phyloP scores from a whole-genome alignment of 805 yeast genomes.

The Monosporozyma solicola region DNA sequence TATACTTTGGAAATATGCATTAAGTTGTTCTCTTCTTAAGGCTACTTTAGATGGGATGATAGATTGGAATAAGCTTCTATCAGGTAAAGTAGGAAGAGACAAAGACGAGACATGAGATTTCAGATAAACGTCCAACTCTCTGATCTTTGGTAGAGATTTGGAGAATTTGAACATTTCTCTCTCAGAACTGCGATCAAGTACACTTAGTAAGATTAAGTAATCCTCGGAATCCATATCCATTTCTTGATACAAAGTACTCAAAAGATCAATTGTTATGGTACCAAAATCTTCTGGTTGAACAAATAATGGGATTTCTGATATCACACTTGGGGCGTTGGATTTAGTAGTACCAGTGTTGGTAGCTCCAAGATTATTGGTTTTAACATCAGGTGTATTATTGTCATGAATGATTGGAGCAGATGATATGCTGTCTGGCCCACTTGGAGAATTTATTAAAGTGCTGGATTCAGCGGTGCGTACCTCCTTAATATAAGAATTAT shows the following conservation, averaged over 20 bases:
- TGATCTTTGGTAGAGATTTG: constrained; percentile 53
- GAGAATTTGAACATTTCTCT: constrained; percentile 70
- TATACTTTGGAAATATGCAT: constrained; percentile 50
- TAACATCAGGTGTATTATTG: neutral
- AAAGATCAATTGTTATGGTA: constrained; percentile 40
- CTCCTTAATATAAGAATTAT: neutral
- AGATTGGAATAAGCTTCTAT: constrained; percentile 44
- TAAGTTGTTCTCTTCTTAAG: constrained; percentile 43
- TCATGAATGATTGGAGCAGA: neutral
- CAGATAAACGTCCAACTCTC: constrained; percentile 50
- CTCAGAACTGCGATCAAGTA: constrained; percentile 49
- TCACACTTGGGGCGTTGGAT: constrained; percentile 7
- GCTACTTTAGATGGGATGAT: constrained; percentile 57
- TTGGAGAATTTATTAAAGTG: neutral
- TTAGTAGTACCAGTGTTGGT: constrained; percentile 8
- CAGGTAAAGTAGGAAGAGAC: constrained; percentile 55
- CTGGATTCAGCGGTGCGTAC: neutral
- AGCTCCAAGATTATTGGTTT: constrained; percentile 3
- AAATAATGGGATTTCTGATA: constrained; percentile 39
- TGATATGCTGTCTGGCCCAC: neutral
- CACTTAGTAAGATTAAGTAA: constrained; percentile 51
- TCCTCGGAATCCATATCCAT: constrained; percentile 43
- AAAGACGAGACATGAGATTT: constrained; percentile 43
- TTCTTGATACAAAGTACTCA: constrained; percentile 38
- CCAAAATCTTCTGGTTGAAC: constrained; percentile 51